A percentile compares a stretch with the other conserved stretches of the same genome.
Evolutionary conservation across 2,329 filamentous ascomycete species (phyloP).

Genomic region (Calonectria crousiana): DNA sequence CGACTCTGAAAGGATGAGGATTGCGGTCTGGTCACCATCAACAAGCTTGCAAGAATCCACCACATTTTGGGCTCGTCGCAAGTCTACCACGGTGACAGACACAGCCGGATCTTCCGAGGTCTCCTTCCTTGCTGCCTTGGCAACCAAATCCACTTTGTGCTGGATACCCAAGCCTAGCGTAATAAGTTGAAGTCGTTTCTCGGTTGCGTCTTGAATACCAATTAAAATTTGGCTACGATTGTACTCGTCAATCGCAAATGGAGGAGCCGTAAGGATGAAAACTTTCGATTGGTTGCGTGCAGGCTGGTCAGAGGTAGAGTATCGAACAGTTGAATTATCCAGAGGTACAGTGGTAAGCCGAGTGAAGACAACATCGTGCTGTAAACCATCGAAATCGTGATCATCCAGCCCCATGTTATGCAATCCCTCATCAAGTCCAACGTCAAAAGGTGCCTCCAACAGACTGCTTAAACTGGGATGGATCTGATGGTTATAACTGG

Average conservation of each 20-base stretch:
- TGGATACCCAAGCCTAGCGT: slow-evolving; percentile 69
- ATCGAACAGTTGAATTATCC: slow-evolving; percentile 71
- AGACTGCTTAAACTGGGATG: slow-evolving; percentile 70
- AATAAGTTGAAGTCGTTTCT: slow-evolving; percentile 76
- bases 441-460: slow-evolving; percentile 76
- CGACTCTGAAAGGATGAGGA: slow-evolving; percentile 77
- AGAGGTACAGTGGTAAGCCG: slow-evolving; percentile 77
- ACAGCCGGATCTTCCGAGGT: slow-evolving; percentile 37
- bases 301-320: slow-evolving; percentile 67
- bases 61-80: slow-evolving; percentile 74
- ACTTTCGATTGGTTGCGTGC: slow-evolving; percentile 70
- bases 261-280: slow-evolving; percentile 74
- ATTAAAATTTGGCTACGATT: slow-evolving; percentile 70
- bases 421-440: slow-evolving; percentile 78
- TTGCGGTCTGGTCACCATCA: slow-evolving; percentile 75
- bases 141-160: slow-evolving; percentile 45
- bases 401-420: slow-evolving; percentile 80
- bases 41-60: slow-evolving; percentile 79
- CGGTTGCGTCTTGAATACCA: slow-evolving; percentile 77
- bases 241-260: slow-evolving; percentile 65
- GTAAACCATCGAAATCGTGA: slow-evolving; percentile 77
- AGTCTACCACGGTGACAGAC: slow-evolving; percentile 56
- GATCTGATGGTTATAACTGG: slow-evolving; percentile 60
- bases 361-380: slow-evolving; percentile 78
- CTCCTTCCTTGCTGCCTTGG: slow-evolving; percentile 38